These are phyloP conservation scores for Orbilia oligospora DNA, from an alignment of 2,329 filamentous ascomycete genomes.

Conservation along the genomic window DNA sequence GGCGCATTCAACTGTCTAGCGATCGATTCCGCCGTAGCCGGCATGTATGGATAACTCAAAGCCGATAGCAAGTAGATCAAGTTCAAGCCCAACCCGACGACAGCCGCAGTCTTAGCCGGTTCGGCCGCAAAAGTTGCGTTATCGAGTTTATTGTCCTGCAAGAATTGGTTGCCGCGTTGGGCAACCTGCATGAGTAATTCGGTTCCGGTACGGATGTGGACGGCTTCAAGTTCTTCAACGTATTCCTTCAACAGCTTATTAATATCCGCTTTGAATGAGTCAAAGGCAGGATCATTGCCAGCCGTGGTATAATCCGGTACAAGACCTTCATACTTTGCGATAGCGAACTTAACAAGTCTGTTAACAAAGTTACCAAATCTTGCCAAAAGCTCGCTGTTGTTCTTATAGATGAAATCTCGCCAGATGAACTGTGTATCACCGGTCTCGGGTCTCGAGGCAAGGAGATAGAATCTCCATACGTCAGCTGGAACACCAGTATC, in stretches of 20 bases:
- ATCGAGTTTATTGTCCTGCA: conserved; percentile 72
- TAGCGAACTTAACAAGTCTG: conserved; percentile 80
- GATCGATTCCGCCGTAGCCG: conserved; percentile 81
- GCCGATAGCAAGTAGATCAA: conserved; percentile 85
- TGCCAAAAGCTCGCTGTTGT: conserved; percentile 88
- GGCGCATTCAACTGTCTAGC: conserved; percentile 79
- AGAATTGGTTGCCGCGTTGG: conserved; percentile 73
- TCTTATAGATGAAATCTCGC: conserved; percentile 83
- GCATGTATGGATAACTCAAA: conserved; percentile 87
- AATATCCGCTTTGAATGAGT: conserved; percentile 72
- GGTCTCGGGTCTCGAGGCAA: conserved; percentile 86
- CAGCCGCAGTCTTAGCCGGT: conserved; percentile 72
- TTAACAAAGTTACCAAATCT: conserved; percentile 82
- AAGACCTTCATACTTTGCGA: conserved; percentile 79
- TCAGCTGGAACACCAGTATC: conserved; percentile 86
- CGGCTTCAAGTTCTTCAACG: conserved; percentile 77
- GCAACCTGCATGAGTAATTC: conserved; percentile 78
- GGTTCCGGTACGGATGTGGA: conserved; percentile 79
- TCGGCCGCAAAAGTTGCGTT: conserved; percentile 73
- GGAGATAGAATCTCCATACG: conserved; percentile 94
- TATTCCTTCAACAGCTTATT: conserved; percentile 79
- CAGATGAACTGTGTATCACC: conserved; percentile 92
- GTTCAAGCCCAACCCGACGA: conserved; percentile 86
- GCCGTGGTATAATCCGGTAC: conserved; percentile 78
- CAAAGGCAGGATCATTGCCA: conserved; percentile 65